Conservation (phyloP, 1,139 yeast species). For the Blastobotrys aristatus region DNA sequence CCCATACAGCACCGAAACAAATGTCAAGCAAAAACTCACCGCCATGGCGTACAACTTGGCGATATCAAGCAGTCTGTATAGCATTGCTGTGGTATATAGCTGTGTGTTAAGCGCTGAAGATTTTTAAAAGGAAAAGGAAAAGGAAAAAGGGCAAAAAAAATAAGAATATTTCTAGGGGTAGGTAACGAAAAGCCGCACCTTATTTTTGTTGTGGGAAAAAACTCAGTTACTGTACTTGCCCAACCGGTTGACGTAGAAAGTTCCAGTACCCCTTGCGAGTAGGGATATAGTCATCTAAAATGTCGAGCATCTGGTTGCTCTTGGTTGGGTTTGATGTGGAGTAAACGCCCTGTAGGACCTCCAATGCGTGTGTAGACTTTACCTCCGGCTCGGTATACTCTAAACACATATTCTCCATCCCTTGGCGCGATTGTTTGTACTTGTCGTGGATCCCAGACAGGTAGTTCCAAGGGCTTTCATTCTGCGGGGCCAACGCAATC, state of each 20-base stretch:
- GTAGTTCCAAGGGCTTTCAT: slow-evolving; percentile 87
- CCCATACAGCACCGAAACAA: not conserved
- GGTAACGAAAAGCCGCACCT: too few relatives aligned
- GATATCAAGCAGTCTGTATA: too few relatives aligned
- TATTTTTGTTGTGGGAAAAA: too few relatives aligned
- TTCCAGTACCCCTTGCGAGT: slow-evolving; percentile 67
- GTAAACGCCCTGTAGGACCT: slow-evolving; percentile 53
- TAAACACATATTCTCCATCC: slow-evolving; percentile 44
- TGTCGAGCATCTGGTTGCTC: slow-evolving; percentile 44
- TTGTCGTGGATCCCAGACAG: slow-evolving; percentile 53
- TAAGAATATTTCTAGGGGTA: too few relatives aligned
- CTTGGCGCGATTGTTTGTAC: slow-evolving; percentile 27
- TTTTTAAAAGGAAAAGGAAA: not conserved
- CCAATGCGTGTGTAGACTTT: slow-evolving; percentile 62
- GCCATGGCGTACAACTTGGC: not conserved
- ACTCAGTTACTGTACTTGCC: not conserved
- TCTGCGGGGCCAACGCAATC: slow-evolving; percentile 66
- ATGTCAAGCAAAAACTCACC: not conserved
- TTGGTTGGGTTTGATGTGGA: slow-evolving; percentile 31
- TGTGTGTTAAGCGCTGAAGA: not conserved
- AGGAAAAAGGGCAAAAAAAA: not conserved
- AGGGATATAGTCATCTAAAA: slow-evolving; percentile 57
- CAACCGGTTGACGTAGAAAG: slow-evolving; percentile 16
- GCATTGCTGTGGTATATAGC: not conserved
- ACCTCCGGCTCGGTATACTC: slow-evolving; percentile 37